Evolutionary conservation across 176 grass and related monocot species (phyloP).

Genomic region (Bonia amplexicaulis): DNA sequence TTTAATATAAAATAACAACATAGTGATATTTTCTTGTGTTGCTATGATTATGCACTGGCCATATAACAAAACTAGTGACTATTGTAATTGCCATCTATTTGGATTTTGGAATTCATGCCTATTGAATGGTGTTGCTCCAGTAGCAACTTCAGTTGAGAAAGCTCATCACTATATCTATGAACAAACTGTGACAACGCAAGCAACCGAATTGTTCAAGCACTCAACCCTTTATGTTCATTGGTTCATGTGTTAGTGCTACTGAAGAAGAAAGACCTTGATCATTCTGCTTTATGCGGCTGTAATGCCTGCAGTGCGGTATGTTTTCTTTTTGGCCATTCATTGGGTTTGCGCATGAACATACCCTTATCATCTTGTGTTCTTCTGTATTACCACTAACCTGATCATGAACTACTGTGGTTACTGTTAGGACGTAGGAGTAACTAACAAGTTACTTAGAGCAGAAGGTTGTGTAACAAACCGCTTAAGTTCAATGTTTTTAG

Average conservation of each 20-base stretch:
- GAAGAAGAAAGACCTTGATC: background rate
- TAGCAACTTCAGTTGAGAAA: background rate
- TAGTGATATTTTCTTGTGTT: background rate
- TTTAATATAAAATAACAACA: background rate
- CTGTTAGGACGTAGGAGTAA: background rate
- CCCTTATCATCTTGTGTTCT: background rate
- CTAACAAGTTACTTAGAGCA: background rate
- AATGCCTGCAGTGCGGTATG: background rate
- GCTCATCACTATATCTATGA: background rate
- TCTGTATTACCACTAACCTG: background rate
- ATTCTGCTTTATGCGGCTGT: background rate
- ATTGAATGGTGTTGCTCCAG: constrained; percentile 2
- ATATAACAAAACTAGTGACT: background rate
- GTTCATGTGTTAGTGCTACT: background rate
- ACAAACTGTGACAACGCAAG: background rate
- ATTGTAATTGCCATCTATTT: background rate
- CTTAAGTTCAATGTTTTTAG: background rate
- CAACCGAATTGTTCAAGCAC: background rate
- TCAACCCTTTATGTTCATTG: background rate
- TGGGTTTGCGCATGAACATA: background rate
- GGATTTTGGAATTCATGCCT: background rate
- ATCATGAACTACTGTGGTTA: background rate
- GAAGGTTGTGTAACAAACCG: background rate
- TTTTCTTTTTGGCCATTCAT: background rate
- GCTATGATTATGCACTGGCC: background rate